A percentile compares a stretch with the other conserved stretches of the same genome.
Evolutionary conservation across 108 stramenopile genomes (phyloP).

Genomic region (Conticribra weissflogii): DNA sequence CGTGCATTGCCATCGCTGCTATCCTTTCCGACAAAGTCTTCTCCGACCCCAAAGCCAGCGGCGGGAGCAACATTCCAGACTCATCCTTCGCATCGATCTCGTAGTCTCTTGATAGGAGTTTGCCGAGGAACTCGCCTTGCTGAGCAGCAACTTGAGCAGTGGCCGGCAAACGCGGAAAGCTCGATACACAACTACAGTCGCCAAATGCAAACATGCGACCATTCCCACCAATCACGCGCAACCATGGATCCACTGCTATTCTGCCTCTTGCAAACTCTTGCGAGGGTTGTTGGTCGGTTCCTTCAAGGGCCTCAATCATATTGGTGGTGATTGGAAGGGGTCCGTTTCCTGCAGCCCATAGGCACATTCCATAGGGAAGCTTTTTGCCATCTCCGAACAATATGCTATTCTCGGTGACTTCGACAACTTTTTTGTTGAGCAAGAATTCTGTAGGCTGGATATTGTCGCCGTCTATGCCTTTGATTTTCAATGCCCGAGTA

Average conservation of each 20-base stretch:
- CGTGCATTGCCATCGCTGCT: constrained; percentile 57
- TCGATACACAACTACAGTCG: constrained; percentile 82
- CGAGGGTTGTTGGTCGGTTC: constrained; percentile 57
- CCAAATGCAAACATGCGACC: constrained; percentile 88
- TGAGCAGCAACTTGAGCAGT: constrained; percentile 94
- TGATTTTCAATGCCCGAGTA: constrained; percentile 55
- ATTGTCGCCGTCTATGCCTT: constrained; percentile 45
- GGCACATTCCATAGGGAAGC: constrained; percentile 88
- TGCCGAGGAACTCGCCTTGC: constrained; percentile 90
- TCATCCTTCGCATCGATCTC: constrained; percentile 43
- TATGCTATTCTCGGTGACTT: constrained; percentile 81
- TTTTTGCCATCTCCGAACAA: constrained; percentile 70
- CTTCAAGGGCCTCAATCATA: constrained; percentile 66
- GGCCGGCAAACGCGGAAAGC: constrained; percentile 71
- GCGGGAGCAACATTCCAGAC: constrained; percentile 57
- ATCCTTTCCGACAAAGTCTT: constrained; percentile 65
- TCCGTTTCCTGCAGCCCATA: constrained; percentile 98
- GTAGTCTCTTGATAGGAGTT: constrained; percentile 79
- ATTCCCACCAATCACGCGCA: constrained; percentile 82
- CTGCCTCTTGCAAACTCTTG: constrained; percentile 84
- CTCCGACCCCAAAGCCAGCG: constrained; percentile 36
- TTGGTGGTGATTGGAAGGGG: constrained; percentile 81
- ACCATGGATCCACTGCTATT: constrained; percentile 92
- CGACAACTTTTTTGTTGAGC: constrained; percentile 85
- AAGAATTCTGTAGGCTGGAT: constrained; percentile 83